Conservation (phyloP, 352 stramenopile species). For the Aphanomyces stellatus region DNA sequence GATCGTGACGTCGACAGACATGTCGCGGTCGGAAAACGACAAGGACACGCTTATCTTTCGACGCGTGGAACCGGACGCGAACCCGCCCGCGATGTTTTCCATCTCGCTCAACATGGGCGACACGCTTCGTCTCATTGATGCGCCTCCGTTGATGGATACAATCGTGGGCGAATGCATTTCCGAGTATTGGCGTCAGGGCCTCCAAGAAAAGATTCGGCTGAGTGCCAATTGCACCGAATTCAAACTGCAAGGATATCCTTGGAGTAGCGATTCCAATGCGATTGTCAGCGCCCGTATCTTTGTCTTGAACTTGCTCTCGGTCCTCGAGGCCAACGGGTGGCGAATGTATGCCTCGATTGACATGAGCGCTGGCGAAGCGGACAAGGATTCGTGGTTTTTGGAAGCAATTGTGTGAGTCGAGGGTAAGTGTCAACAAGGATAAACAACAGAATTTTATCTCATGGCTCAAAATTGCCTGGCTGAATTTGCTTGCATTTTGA, state of each 20-base stretch:
- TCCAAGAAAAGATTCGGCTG: neutral
- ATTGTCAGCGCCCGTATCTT: neutral
- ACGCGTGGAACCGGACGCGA: neutral
- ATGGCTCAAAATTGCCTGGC: too few relatives aligned
- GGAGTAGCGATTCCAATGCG: neutral
- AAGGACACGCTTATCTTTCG: neutral
- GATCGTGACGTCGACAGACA: neutral
- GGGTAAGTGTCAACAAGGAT: too few relatives aligned
- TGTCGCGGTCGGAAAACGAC: neutral
- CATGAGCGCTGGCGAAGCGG: too few relatives aligned
- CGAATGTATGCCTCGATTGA: too few relatives aligned
- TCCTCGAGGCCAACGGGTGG: neutral
- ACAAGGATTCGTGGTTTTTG: too few relatives aligned
- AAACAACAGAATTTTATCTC: too few relatives aligned
- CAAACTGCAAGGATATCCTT: neutral
- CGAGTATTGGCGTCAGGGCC: neutral
- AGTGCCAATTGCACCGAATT: neutral
- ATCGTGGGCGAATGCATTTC: neutral
- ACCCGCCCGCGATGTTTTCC: neutral
- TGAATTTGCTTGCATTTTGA: too few relatives aligned
- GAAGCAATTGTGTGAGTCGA: too few relatives aligned
- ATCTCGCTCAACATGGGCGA: neutral
- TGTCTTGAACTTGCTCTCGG: neutral
- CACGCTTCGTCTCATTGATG: neutral
- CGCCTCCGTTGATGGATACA: neutral